Percentiles rank a stretch among this genome's conserved stretches.
These are phyloP conservation scores for Pseudogymnoascus sp. DNA, from an alignment of 2,329 filamentous ascomycete species.

Conservation along the genomic window DNA sequence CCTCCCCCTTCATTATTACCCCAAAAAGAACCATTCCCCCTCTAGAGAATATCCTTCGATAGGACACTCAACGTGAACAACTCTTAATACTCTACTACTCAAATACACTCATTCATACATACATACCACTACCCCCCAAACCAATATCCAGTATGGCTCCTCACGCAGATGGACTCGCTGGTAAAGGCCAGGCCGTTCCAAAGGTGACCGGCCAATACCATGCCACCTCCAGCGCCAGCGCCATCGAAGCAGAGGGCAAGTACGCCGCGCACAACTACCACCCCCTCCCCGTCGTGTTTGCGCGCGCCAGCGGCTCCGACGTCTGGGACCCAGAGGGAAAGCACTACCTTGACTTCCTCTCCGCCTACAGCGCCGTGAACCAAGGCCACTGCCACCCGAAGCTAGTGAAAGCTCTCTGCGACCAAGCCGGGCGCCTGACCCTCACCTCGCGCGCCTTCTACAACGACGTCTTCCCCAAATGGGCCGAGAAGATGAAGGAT, in stretches of 20 bases:
- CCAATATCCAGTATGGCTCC: constrained; percentile 43
- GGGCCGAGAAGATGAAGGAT: constrained; percentile 82
- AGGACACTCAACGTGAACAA: background rate
- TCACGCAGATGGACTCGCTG: constrained; percentile 41
- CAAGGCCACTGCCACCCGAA: constrained; percentile 97
- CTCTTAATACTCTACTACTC: background rate
- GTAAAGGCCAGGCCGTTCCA: constrained; percentile 17
- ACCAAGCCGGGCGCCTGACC: constrained; percentile 83
- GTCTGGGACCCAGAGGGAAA: constrained; percentile 97
- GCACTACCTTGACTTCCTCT: constrained; percentile 95
- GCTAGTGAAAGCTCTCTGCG: constrained; percentile 79
- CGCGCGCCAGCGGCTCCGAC: constrained; percentile 72
- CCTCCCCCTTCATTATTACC: constrained; percentile 1
- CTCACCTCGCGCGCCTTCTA: constrained; percentile 93
- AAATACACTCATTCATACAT: background rate
- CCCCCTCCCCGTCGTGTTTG: constrained; percentile 88
- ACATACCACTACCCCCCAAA: background rate
- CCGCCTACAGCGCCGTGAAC: constrained; percentile 95
- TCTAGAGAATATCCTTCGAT: background rate
- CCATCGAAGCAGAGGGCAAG: constrained; percentile 72
- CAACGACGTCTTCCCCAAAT: constrained; percentile 96
- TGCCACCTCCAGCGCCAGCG: constrained; percentile 66
- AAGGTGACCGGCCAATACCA: constrained; percentile 47
- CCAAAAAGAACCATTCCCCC: background rate
- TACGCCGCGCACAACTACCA: constrained; percentile 98